Conservation (phyloP, 208 protist species). For the Crithidia bombi region DNA sequence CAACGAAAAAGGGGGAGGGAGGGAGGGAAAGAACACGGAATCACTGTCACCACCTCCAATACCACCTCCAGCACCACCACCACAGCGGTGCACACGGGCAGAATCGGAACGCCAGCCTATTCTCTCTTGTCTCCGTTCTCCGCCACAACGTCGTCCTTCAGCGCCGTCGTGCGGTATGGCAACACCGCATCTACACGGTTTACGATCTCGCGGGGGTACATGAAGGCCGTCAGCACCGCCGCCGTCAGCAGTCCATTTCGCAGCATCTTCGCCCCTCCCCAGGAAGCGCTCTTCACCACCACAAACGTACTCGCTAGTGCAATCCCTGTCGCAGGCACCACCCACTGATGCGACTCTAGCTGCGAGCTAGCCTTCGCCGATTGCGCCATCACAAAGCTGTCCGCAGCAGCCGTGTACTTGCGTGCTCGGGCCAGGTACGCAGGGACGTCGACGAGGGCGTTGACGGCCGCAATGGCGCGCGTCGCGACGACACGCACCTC, state of each 20-base stretch:
- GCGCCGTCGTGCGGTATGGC: conserved; percentile 40
- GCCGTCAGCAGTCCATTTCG: conserved; percentile 68
- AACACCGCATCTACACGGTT: conserved; percentile 32
- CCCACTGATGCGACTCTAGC: conserved; percentile 51
- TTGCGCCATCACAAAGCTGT: conserved; percentile 50
- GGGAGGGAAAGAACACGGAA: too few relatives aligned
- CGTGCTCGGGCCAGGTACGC: conserved; percentile 54
- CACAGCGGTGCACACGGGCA: too few relatives aligned
- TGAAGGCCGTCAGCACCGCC: conserved; percentile 43
- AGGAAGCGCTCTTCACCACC: conserved; percentile 57
- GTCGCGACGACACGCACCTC: conserved; percentile 44
- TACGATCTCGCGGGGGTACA: conserved; percentile 72
- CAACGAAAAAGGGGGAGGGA: too few relatives aligned
- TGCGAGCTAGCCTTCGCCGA: conserved; percentile 38
- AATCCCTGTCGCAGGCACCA: conserved; percentile 65
- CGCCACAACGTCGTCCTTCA: conserved; percentile 5
- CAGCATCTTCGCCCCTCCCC: conserved; percentile 52
- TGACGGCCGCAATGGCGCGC: conserved; percentile 19
- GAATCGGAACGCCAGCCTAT: neutral
- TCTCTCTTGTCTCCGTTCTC: conserved; percentile 5
- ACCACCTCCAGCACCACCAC: too few relatives aligned
- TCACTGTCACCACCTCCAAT: too few relatives aligned
- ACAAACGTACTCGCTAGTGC: conserved; percentile 51
- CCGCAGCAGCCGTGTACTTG: conserved; percentile 46
- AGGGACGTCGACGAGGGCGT: conserved; percentile 47